Evolutionary conservation across 73 alveolate species (phyloP).

Genomic region (Halteria grandinella): DNA sequence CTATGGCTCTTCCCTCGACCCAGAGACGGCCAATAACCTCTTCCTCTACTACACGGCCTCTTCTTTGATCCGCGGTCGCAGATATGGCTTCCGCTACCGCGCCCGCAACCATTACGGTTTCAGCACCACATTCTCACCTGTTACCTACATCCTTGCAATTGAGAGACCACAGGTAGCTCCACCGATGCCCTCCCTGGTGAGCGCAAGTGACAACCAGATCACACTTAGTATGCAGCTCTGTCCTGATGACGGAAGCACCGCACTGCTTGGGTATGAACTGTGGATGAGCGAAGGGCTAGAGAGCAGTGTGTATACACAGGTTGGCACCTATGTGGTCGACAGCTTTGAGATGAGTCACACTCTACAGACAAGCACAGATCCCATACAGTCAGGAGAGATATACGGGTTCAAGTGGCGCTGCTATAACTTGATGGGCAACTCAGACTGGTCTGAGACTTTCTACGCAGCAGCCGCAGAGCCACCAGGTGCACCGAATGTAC

Average conservation of each 20-base stretch:
- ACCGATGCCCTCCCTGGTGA: not conserved
- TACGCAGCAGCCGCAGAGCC: not conserved
- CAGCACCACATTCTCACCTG: constrained; percentile 12
- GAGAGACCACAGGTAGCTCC: constrained; percentile 35
- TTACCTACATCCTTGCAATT: constrained; percentile 20
- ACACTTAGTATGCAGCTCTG: constrained; percentile 25
- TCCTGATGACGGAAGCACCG: constrained; percentile 55
- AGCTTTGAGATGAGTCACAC: constrained; percentile 35
- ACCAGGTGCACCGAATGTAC: constrained; percentile 13
- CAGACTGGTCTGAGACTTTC: constrained; percentile 31
- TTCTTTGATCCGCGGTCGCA: not conserved
- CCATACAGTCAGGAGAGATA: not conserved
- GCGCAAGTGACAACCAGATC: constrained; percentile 47
- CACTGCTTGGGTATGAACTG: constrained; percentile 24
- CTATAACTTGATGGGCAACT: constrained; percentile 36
- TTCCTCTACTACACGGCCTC: not conserved
- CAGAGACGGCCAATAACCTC: constrained; percentile 1
- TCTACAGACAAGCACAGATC: not conserved
- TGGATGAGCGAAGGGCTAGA: constrained; percentile 15
- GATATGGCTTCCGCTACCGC: constrained; percentile 42
- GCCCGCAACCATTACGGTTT: constrained; percentile 52
- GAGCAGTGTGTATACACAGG: not conserved
- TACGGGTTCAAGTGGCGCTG: constrained; percentile 40
- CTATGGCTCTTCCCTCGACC: too few species aligned
- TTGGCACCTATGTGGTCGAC: constrained; percentile 3